Evolutionary conservation across 2,329 filamentous ascomycete species (phyloP), one percentile per base, ranked within the genome.

Genomic region (Coleophoma crateriformis): DNA sequence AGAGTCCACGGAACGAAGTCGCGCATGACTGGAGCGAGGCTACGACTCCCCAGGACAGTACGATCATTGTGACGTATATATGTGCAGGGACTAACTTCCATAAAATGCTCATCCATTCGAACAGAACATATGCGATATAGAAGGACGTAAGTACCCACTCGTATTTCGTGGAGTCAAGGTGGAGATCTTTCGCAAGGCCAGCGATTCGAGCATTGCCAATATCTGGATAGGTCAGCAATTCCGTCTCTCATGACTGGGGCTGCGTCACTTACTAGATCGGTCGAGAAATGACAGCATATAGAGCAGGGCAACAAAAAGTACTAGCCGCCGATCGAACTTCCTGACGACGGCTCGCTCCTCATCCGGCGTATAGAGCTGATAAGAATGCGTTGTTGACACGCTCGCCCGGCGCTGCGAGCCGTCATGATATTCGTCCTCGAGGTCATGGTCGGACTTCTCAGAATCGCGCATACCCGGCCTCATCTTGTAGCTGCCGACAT

Each of bases 271-370:
- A 90, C 88, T 95, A 15, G 88, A 91, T 57, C 90, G 78, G 67
- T 96, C 90, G 56, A 96, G 69, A 64, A 95, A 96, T 54, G 84
- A 87, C 54, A 96, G 73, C 74, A 95, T 79, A 64, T 94, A 96
- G 12, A 96, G 75, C 51, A 92, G 65, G 11, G 88, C 87, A 55
- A 96, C 77, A 64, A 96, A 95, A 1, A 88, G 66, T 6, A 95
- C 88, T 47, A 96, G 76, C 55, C 78, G 81, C 49, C 81, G 75
- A 65, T 96, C 90, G 58, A 96, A 82, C 69, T 88, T 90, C 61
- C 74, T 76, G 49, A 90, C 75, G 8, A 95, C 84, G 4, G 74
- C 72, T 19, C 66, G 70, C 63, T 95, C 90, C 66, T 96, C 90
- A 48, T 90, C 84, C 2, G 72, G 71, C 0, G 77, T 81, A 58